phyloP scores from a whole-genome alignment of 2,329 filamentous ascomycete species.

The Stemphylium lycopersici region DNA sequence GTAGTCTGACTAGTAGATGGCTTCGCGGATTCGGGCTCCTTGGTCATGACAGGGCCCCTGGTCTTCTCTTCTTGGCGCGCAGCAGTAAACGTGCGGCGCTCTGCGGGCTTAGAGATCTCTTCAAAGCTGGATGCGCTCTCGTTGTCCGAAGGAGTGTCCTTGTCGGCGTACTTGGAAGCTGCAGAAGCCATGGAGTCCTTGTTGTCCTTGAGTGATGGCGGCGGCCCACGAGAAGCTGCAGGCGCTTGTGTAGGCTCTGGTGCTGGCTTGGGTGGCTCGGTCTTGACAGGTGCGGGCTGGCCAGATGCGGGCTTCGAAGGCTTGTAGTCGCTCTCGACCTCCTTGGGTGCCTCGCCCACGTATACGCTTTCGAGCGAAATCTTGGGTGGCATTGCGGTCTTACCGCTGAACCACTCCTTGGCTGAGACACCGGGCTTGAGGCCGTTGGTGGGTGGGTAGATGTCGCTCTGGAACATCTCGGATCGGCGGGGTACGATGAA shows the following conservation, averaged over 20 bases:
- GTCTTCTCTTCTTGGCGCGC: constrained; percentile 51
- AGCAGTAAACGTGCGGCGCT: constrained; percentile 58
- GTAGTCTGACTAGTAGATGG: constrained; percentile 45
- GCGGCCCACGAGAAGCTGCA: constrained; percentile 57
- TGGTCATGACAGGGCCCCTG: constrained; percentile 37
- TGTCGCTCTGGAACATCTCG: constrained; percentile 95
- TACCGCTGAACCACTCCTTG: constrained; percentile 84
- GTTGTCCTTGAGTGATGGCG: constrained; percentile 80
- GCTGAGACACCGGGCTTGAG: constrained; percentile 79
- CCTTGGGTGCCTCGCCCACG: constrained; percentile 79
- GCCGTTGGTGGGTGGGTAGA: constrained; percentile 86
- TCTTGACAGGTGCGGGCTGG: constrained; percentile 56
- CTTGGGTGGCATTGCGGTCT: constrained; percentile 83
- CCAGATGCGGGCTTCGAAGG: constrained; percentile 52
- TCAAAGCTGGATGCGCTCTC: constrained; percentile 84
- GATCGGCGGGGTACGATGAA: constrained; percentile 95
- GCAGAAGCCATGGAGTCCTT: constrained; percentile 84
- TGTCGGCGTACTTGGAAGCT: constrained; percentile 85
- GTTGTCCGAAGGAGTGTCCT: constrained; percentile 65
- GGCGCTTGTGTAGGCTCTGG: constrained; percentile 56
- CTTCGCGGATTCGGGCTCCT: constrained; percentile 55
- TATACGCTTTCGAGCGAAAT: constrained; percentile 93
- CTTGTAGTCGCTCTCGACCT: constrained; percentile 74
- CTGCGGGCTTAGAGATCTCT: constrained; percentile 76
- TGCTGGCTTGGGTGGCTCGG: constrained; percentile 58